Evolutionary conservation across 73 alveolate genomes (phyloP), one percentile per base, ranked within the genome.

Genomic region (Diophrys sp.): DNA sequence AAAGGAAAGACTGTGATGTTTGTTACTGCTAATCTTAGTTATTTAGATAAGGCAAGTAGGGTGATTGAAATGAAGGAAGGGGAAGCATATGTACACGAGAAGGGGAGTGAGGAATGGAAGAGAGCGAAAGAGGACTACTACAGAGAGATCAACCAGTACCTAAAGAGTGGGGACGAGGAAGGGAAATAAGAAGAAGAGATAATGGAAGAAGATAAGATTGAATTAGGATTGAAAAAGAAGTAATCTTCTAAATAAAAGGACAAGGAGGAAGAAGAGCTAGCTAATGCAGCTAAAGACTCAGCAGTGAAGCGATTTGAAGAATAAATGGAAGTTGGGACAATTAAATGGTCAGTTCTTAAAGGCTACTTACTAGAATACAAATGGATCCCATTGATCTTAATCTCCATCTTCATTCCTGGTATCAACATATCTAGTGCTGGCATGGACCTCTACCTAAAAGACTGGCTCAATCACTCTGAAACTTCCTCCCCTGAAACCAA

Each of bases 1-100:
- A 18, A 55, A 25, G 75, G 75, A 2, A 68, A 68, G 24, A 68
- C 75, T 25, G 54, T 68, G 1, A 29, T 68, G 24, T 68, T 68
- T 28, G 75, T 29, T 23, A 23, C 75, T 23, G 31, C 56, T 31
- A 68, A 68, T 68, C 54, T 68, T 25, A 26, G 24, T 2, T 68
- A 25, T 31, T 31, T 68, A 2, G 31, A 68, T 2, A 5, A 68
- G 2, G 75, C 54, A 2, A 55, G 29, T 31, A 29, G 18, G 24
- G 75, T 55, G 54, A 28, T 68, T 28, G 18, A 28, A 28, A 28
- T 68, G 24, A 68, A 28, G 26, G 54, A 28, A 25, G 75, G 75
- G 2, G 29, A 25, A 2, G 26, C 29, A 2, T n/a, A 29, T 2
- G 1, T 26, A 1, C 24, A 25, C 1, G 56, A 25, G 24, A 68